phyloP scores from a whole-genome alignment of 225 moss, liverwort and hornwort genomes.

The Rhytidiadelphus loreus region DNA sequence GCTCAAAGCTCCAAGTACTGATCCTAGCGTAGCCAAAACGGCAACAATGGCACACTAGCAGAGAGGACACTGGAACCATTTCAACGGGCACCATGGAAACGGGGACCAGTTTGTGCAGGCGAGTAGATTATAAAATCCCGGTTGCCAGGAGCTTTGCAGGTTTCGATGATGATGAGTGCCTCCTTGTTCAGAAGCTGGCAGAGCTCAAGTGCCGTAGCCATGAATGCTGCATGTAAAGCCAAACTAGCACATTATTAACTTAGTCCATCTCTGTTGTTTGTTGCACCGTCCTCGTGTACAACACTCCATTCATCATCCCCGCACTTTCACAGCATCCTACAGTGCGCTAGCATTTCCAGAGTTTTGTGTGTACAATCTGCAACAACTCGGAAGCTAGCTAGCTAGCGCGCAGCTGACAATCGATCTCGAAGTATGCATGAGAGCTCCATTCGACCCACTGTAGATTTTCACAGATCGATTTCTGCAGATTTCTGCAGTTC shows the following conservation, averaged over 20 bases:
- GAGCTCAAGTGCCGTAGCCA: neutral
- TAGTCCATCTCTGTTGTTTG: neutral
- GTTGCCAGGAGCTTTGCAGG: neutral
- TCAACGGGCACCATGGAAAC: neutral
- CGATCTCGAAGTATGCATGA: neutral
- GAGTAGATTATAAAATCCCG: neutral
- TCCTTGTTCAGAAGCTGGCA: neutral
- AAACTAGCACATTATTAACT: neutral
- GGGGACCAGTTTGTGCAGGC: neutral
- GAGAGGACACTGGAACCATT: neutral
- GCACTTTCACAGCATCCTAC: neutral
- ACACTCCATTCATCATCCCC: neutral
- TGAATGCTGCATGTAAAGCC: neutral
- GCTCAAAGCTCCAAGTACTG: neutral
- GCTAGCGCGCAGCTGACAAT: neutral
- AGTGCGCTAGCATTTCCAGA: neutral
- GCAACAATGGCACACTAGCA: neutral
- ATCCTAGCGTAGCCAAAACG: neutral
- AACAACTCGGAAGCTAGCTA: neutral
- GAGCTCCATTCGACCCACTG: neutral
- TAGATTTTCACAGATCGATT: neutral
- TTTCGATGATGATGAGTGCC: neutral
- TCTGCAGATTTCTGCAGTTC: neutral
- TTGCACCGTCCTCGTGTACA: neutral
- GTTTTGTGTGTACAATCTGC: neutral